Evolutionary conservation across 2,329 filamentous ascomycete species (phyloP).

Genomic region (Alternaria angustiovoidea): DNA sequence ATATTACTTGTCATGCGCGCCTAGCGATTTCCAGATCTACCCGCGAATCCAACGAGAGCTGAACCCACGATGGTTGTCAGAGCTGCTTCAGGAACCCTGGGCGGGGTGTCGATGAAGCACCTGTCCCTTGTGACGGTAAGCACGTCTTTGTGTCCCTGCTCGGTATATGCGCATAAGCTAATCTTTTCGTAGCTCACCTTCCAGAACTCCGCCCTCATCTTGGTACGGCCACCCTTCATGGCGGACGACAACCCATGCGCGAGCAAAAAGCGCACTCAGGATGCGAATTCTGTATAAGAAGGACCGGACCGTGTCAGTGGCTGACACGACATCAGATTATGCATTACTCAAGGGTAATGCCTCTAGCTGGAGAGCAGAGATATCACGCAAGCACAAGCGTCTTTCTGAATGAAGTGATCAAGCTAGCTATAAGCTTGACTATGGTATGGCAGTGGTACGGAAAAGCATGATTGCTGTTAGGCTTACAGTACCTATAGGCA

Average conservation of each 20-base stretch:
- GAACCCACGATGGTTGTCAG: slow-evolving; percentile 13
- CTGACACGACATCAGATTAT: slow-evolving; percentile 68
- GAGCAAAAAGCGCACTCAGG: not conserved
- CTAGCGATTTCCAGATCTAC: not conserved
- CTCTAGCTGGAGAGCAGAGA: slow-evolving; percentile 79
- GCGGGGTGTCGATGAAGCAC: slow-evolving; percentile 72
- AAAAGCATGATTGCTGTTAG: accelerated
- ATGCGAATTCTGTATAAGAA: not conserved
- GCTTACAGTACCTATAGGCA: slow-evolving; percentile 53
- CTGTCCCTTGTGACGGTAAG: slow-evolving; percentile 71
- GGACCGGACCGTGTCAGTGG: not conserved
- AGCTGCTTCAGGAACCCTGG: slow-evolving; percentile 31
- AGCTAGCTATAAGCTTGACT: slow-evolving; percentile 84
- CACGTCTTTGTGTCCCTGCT: not conserved
- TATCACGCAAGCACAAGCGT: slow-evolving; percentile 95
- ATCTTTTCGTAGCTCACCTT: slow-evolving; percentile 69
- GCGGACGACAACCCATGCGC: slow-evolving; percentile 1
- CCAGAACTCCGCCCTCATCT: slow-evolving; percentile 80
- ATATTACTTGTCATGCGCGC: not conserved
- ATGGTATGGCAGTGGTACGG: slow-evolving; percentile 55
- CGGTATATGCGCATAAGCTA: slow-evolving; percentile 18
- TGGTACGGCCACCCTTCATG: slow-evolving; percentile 59
- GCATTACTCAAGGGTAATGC: slow-evolving; percentile 96
- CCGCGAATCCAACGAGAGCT: not conserved
- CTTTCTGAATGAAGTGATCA: slow-evolving; percentile 90